Evolutionary conservation across 441 rosid genomes (phyloP), one percentile per base, ranked within the genome.

Genomic region (Gossypium trilobum): DNA sequence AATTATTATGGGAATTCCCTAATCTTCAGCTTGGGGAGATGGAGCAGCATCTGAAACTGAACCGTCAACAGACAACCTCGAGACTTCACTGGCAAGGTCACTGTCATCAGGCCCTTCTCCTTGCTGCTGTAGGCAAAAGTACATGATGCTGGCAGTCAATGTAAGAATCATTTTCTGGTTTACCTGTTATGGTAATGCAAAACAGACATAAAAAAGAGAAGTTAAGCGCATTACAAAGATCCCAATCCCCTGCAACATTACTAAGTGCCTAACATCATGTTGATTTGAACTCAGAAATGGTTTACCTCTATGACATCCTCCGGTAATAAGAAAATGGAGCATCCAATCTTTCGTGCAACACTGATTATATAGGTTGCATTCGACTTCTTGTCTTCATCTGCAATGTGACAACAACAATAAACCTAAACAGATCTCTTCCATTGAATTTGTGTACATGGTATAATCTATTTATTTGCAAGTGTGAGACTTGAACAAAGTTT

Each of bases 271-370:
- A 67, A 46, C 9, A 50, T 25, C 20, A 36, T 5, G 13, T 66
- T 46, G 71, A 51, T 14, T 36, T 62, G 9, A 68, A 25, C 42
- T 36, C 42, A 48, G 33, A 3, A 50, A 9, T 44, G 4, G 60
- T 68, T 36, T 75, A 92, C 99, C 98, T 92, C 99, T 46, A 95
- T 79, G 69, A 95, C 90, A 79, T 95, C 99, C 85, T 95, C 99
- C 25, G 97, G 99, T 73, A 95, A 82, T 85, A 95, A 84, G 90
- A 95, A 95, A 73, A 95, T 91, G 71, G 99, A 92, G 82, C 98
- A 95, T 2, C 99, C 99, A 20, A 95, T 96, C 86, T 95, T 95
- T 44, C 99, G 72, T 17, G 99, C 98, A 77, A 95, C 96, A 81
- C 99, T 95, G 74, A 95, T 95, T 42, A 88, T 92, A 75, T 95